Conservation (phyloP, 768 basidiomycete species). For the Sarcodon aspratus region DNA sequence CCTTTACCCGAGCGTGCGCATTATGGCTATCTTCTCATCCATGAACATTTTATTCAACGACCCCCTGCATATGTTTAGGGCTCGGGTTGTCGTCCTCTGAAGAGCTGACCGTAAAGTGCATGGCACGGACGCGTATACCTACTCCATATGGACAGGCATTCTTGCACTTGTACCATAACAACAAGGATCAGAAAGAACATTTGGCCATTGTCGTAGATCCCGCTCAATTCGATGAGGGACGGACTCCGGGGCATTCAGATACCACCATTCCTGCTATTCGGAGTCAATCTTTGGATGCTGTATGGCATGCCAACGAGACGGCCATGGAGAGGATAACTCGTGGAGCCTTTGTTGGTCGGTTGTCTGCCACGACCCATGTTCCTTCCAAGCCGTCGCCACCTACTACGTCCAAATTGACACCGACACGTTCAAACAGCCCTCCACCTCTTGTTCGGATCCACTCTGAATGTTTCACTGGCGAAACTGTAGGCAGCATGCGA, state of each 20-base stretch:
- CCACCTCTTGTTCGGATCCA: constrained; percentile 89
- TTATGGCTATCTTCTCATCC: not conserved
- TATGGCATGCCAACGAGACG: constrained; percentile 80
- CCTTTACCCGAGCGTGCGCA: not conserved
- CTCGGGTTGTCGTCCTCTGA: not conserved
- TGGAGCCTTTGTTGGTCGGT: constrained; percentile 86
- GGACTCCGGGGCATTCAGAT: constrained; percentile 9
- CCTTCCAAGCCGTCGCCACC: constrained; percentile 25
- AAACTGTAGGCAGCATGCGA: constrained; percentile 95
- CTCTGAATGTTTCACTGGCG: constrained; percentile 98
- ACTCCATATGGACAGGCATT: constrained; percentile 92
- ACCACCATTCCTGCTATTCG: constrained; percentile 45
- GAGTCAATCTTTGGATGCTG: constrained; percentile 67
- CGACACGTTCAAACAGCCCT: constrained; percentile 28
- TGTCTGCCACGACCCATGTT: constrained; percentile 32
- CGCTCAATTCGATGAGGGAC: constrained; percentile 57
- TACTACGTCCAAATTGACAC: constrained; percentile 4
- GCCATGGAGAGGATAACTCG: constrained; percentile 88
- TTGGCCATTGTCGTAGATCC: constrained; percentile 91
- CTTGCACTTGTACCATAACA: constrained; percentile 92
- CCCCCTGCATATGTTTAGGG: not conserved
- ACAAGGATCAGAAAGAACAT: constrained; percentile 87
- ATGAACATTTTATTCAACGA: not conserved
- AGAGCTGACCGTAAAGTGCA: constrained; percentile 72
- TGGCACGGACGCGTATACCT: constrained; percentile 95